phyloP scores from a whole-genome alignment of 345 rosid genomes.

The Lepidium didymum region DNA sequence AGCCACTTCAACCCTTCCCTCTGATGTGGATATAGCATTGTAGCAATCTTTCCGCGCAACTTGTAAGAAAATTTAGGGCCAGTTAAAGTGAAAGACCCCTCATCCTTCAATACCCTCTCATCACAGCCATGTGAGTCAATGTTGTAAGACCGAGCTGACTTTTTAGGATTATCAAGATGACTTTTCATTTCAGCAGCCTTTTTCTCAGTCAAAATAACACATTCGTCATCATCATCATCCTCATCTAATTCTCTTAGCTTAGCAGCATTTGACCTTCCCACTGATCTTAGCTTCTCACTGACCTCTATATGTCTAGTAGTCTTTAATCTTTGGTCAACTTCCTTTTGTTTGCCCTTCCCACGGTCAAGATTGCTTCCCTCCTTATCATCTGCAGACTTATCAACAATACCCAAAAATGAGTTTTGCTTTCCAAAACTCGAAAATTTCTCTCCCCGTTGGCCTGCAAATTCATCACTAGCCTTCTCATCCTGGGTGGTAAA shows the following conservation, averaged over 20 bases:
- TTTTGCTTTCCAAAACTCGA: conserved; percentile 12
- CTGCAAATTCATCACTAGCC: not conserved
- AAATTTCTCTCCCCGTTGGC: conserved; percentile 10
- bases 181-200: conserved; percentile 21
- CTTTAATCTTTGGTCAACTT: conserved; percentile 16
- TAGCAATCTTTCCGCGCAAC: conserved; percentile 52
- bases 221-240: conserved; percentile 40
- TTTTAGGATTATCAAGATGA: conserved; percentile 21
- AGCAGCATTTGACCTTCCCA: conserved; percentile 33
- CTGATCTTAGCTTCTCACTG: conserved; percentile 33
- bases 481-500: conserved; percentile 19
- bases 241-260: conserved; percentile 30
- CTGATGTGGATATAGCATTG: conserved; percentile 75
- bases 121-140: conserved; percentile 31
- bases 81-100: conserved; percentile 43
- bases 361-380: conserved; percentile 5
- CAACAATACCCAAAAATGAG: conserved; percentile 21
- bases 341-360: conserved; percentile 24
- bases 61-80: conserved; percentile 45
- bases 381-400: conserved; percentile 27
- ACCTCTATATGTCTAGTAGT: conserved; percentile 28
- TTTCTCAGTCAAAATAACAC: conserved; percentile 35
- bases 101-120: conserved; percentile 34
- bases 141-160: conserved; percentile 23
- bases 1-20: conserved; percentile 89